These are phyloP conservation scores for Cucumis cinereus DNA, from an alignment of 306 rosid species.

Conservation along the genomic window DNA sequence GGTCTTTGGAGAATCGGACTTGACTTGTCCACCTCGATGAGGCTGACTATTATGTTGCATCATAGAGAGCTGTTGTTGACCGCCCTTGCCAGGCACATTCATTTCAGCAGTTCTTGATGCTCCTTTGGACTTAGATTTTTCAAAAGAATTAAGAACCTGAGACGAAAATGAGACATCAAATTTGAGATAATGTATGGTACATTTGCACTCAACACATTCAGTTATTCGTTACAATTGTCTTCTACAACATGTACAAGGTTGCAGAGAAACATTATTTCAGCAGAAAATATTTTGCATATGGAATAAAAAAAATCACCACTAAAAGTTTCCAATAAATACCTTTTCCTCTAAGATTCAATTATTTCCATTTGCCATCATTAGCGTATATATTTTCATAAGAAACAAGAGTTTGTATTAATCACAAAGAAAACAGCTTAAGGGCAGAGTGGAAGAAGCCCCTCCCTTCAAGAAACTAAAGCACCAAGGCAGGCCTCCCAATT, in stretches of 20 bases:
- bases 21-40: constrained; percentile 53
- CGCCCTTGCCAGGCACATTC: constrained; percentile 40
- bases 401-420: too few relatives aligned
- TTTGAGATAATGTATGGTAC: background rate
- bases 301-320: background rate
- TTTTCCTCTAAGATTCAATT: background rate
- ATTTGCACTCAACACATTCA: background rate
- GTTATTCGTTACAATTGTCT: background rate
- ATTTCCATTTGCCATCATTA: background rate
- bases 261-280: background rate
- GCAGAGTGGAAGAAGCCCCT: too few relatives aligned
- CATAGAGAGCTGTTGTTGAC: constrained; percentile 45
- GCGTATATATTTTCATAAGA: background rate
- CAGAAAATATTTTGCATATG: background rate
- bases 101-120: constrained; percentile 42
- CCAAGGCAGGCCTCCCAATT: too few relatives aligned
- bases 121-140: constrained; percentile 70
- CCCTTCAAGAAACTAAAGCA: too few relatives aligned
- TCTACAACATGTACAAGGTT: background rate
- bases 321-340: background rate
- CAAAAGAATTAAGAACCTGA: constrained; percentile 67
- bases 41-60: constrained; percentile 43
- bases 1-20: constrained; percentile 65
- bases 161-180: background rate
- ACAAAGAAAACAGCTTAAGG: too few relatives aligned